Evolutionary conservation across 495 filamentous ascomycete species (phyloP).

Genomic region (Aspergillus diversus): DNA sequence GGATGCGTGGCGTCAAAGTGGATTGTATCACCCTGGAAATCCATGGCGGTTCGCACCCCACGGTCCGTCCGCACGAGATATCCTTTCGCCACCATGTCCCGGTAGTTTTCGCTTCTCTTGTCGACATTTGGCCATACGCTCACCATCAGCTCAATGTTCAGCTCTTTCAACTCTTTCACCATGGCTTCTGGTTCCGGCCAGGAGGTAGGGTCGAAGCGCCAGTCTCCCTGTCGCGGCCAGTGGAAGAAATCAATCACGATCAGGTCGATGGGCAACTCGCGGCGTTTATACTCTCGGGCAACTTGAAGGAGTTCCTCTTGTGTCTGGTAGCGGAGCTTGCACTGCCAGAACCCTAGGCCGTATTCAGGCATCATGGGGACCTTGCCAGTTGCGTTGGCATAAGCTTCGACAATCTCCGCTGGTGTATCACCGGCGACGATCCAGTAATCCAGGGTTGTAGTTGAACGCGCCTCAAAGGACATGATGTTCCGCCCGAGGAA

Average conservation of each 20-base stretch:
- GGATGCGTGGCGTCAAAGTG: slow-evolving; percentile 62
- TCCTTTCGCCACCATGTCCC: slow-evolving; percentile 57
- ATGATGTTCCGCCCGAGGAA: slow-evolving; percentile 59
- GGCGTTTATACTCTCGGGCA: slow-evolving; percentile 54
- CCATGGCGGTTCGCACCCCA: slow-evolving; percentile 54
- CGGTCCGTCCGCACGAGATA: slow-evolving; percentile 57
- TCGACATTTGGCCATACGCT: slow-evolving; percentile 65
- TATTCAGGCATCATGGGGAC: slow-evolving; percentile 67
- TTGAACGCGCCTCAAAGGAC: slow-evolving; percentile 60
- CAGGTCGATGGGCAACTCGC: slow-evolving; percentile 55
- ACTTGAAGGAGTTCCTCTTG: slow-evolving; percentile 59
- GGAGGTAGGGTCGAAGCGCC: slow-evolving; percentile 58
- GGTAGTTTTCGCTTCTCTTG: slow-evolving; percentile 51
- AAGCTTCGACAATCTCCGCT: slow-evolving; percentile 54
- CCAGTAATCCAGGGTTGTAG: slow-evolving; percentile 59
- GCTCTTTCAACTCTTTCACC: slow-evolving; percentile 53
- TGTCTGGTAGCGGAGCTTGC: slow-evolving; percentile 61
- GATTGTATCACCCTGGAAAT: slow-evolving; percentile 53
- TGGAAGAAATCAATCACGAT: slow-evolving; percentile 65
- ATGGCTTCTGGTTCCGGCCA: slow-evolving; percentile 64
- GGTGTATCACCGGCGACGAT: slow-evolving; percentile 58
- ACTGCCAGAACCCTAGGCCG: slow-evolving; percentile 65
- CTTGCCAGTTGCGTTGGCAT: slow-evolving; percentile 52
- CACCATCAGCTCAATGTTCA: slow-evolving; percentile 61
- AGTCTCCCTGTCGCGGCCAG: slow-evolving; percentile 61